phyloP scores from a whole-genome alignment of 2,329 filamentous ascomycete genomes.

The Harringtonia aguacate region DNA sequence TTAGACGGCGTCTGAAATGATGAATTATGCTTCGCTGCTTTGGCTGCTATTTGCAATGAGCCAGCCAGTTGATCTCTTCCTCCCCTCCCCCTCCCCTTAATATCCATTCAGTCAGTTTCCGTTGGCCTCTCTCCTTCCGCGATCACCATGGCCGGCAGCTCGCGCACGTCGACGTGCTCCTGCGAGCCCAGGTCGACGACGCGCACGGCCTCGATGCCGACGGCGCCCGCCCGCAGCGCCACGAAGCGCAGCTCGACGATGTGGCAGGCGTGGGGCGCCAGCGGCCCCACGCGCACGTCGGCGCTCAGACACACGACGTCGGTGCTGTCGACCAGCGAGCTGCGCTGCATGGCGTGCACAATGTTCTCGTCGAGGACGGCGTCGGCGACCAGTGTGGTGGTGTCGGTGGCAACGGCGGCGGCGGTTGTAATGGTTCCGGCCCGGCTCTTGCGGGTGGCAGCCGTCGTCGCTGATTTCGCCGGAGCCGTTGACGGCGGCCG shows the following conservation, averaged over 20 bases:
- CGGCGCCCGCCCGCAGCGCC: slow-evolving; percentile 53
- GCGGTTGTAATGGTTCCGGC: not conserved
- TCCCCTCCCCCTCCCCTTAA: not conserved
- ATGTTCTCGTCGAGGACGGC: slow-evolving; percentile 63
- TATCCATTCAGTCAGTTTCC: not conserved
- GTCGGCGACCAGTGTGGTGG: slow-evolving; percentile 35
- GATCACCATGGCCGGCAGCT: slow-evolving; percentile 60
- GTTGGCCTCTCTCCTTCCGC: no score
- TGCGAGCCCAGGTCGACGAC: slow-evolving; percentile 64
- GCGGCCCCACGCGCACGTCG: slow-evolving; percentile 61
- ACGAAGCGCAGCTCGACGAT: slow-evolving; percentile 64
- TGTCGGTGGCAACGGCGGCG: not conserved
- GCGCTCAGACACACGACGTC: slow-evolving; percentile 63
- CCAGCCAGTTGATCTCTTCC: not conserved
- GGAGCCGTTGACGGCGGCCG: slow-evolving; percentile 42
- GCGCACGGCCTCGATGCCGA: slow-evolving; percentile 60
- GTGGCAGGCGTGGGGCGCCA: slow-evolving; percentile 63
- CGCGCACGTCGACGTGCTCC: slow-evolving; percentile 66
- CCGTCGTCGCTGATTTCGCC: not conserved
- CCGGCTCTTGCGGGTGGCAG: not conserved
- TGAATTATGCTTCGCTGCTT: no score
- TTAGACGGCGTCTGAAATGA: no score
- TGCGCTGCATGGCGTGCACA: slow-evolving; percentile 60
- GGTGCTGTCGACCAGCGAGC: slow-evolving; percentile 49
- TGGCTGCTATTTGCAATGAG: no score